phyloP scores from a whole-genome alignment of 176 grass and related monocot species.

The Guadua angustifolia region DNA sequence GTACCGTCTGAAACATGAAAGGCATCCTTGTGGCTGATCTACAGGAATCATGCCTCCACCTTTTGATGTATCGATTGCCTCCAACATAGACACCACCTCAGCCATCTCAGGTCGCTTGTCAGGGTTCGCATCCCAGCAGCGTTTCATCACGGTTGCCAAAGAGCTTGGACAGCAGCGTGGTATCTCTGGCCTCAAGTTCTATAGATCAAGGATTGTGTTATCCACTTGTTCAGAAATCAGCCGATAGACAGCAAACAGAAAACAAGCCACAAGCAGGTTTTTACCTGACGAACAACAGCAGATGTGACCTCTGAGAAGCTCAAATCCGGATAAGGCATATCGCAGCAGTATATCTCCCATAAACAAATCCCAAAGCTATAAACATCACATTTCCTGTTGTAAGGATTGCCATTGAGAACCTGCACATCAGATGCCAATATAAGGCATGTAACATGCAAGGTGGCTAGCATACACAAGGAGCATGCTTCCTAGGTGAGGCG shows the following conservation, averaged over 20 bases:
- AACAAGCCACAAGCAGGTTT: not conserved
- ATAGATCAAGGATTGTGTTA: not conserved
- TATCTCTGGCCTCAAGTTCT: constrained; percentile 97
- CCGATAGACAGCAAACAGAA: not conserved
- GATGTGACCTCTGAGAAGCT: constrained; percentile 91
- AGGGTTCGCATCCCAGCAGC: constrained; percentile 87
- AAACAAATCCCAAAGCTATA: constrained; percentile 95
- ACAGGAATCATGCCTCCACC: constrained; percentile 89
- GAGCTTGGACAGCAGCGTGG: constrained; percentile 90
- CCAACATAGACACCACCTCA: constrained; percentile 81
- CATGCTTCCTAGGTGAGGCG: not conserved
- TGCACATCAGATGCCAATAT: constrained; percentile 43
- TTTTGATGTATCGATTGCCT: constrained; percentile 82
- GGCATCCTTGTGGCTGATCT: constrained; percentile 72
- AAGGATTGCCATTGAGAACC: constrained; percentile 95
- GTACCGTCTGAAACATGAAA: constrained; percentile 63
- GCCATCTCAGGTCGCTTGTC: constrained; percentile 90
- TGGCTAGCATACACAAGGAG: not conserved
- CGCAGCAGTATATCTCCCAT: constrained; percentile 95
- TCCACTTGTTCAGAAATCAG: not conserved
- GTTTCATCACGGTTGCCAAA: constrained; percentile 81
- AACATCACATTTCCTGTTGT: constrained; percentile 97
- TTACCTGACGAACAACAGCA: constrained; percentile 95
- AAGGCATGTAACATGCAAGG: constrained; percentile 15
- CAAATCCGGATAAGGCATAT: constrained; percentile 96